Evolutionary conservation across 495 filamentous ascomycete species (phyloP).

Genomic region (Annulohypoxylon maeteangense): DNA sequence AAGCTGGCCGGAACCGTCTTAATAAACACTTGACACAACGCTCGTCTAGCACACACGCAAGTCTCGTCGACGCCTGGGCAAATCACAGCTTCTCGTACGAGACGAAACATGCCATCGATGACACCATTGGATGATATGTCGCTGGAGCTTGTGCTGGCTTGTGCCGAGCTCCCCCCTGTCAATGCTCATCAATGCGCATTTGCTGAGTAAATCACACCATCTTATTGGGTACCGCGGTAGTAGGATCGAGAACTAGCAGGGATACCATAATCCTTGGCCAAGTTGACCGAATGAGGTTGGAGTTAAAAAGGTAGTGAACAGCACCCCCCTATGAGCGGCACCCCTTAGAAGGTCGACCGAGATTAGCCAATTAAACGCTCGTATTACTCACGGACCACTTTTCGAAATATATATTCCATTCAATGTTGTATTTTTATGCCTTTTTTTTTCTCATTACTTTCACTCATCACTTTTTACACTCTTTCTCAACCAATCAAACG

Average conservation of each 20-base stretch:
- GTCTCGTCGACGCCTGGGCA: slow-evolving; percentile 15
- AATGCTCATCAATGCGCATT: slow-evolving; percentile 20
- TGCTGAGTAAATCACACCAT: slow-evolving; percentile 39
- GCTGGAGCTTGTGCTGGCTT: slow-evolving; percentile 2
- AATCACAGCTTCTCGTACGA: slow-evolving; percentile 31
- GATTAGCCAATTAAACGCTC: too few relatives aligned
- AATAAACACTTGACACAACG: background rate
- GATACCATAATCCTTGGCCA: slow-evolving; percentile 9
- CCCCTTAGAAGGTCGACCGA: too few relatives aligned
- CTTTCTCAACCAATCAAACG: too few relatives aligned
- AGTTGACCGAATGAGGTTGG: slow-evolving; percentile 28
- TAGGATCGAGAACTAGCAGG: slow-evolving; percentile 24
- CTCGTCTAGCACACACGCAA: background rate
- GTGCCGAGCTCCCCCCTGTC: slow-evolving; percentile 19
- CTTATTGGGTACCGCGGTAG: slow-evolving; percentile 29
- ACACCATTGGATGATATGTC: slow-evolving; percentile 20
- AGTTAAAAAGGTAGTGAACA: slow-evolving; percentile 3
- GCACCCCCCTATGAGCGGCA: too few relatives aligned
- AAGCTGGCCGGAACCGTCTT: background rate
- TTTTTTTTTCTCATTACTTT: too few relatives aligned
- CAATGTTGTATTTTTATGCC: too few relatives aligned
- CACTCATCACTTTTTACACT: too few relatives aligned
- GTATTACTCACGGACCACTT: too few relatives aligned
- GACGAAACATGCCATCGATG: slow-evolving; percentile 36
- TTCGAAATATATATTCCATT: too few relatives aligned